Evolutionary conservation across 768 basidiomycete species (phyloP).

Genomic region (Auricularia cornea): DNA sequence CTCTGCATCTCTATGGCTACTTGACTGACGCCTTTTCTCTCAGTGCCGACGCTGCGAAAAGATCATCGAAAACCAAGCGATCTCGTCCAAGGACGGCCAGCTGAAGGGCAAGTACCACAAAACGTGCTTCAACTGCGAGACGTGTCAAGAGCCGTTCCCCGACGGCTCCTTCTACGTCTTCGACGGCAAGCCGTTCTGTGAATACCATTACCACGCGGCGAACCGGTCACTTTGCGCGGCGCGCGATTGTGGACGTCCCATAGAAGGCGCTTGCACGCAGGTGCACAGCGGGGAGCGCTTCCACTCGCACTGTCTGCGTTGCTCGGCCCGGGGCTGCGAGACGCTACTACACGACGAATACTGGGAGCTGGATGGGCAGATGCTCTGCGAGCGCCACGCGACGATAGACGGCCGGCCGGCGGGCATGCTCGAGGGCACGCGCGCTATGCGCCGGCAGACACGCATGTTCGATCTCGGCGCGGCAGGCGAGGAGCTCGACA

Average conservation of each 20-base stretch:
- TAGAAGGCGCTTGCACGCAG: constrained; percentile 89
- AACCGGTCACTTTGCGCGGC: constrained; percentile 85
- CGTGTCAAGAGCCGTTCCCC: constrained; percentile 84
- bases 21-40: neutral
- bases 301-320: constrained; percentile 83
- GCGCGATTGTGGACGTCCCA: constrained; percentile 70
- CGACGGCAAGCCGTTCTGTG: constrained; percentile 84
- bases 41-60: constrained; percentile 83
- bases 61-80: constrained; percentile 85
- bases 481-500: neutral
- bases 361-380: constrained; percentile 79
- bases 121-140: constrained; percentile 78
- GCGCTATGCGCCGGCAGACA: neutral
- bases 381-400: constrained; percentile 83
- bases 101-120: constrained; percentile 93
- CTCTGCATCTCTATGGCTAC: neutral
- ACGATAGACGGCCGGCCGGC: neutral
- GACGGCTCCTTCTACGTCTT: constrained; percentile 89
- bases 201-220: constrained; percentile 86
- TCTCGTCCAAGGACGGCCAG: constrained; percentile 87
- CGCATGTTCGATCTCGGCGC: neutral
- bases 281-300: constrained; percentile 73
- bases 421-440: neutral
- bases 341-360: constrained; percentile 64
- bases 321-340: constrained; percentile 40